Base-by-base conservation (phyloP, 2,329 filamentous ascomycete species). In the Proliferodiscus dingleyae region DNA sequence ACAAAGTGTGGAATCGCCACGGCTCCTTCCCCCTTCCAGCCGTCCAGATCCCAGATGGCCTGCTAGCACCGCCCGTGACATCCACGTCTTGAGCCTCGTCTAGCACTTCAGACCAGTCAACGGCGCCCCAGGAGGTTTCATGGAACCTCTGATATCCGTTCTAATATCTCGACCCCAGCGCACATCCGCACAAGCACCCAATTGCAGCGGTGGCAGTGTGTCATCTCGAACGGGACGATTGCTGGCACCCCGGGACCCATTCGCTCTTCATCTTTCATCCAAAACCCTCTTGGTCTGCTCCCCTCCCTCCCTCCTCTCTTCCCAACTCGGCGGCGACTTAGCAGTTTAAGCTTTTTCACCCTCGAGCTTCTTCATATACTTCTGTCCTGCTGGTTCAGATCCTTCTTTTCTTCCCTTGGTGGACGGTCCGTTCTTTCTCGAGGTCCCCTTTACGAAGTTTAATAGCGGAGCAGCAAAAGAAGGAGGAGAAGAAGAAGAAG, bases 311-410 rank as follows among this genome's bases (percentile, higher is more conserved):
- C n/a, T 56, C 60, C 61, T 53, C 57, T 63, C 59, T 61, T 60
- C 59, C 55, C 55, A 61, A 53, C 55, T 54, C 57, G 60, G 54
- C 58, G 66, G 66, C 65, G 64, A 69, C n/a, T 67, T 68, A 68
- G 65, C 68, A 71, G 70, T 65, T 66, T 61, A 64, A 64, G 64
- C 64, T n/a, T 60, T 59, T 62, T 61, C 62, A 62, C 61, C 64
- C 55, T 58, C 59, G 63, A 65, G 61, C n/a, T n/a, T n/a, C 64
- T 69, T 71, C 64, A 61, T 60, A 51, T 39, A 47, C 68, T 61
- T 54, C 45, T 63, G 63, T 65, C 66, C 77, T 80, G 77, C 78
- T 81, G 76, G 77, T 68, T 79, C 76, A 80, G 76, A 76, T 69
- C 68, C 59, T 66, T 73, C 68, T 66, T 70, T 73, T 68, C 60